Evolutionary conservation across 257 asterid genomes (phyloP).

Genomic region (Primulina eburnea): DNA sequence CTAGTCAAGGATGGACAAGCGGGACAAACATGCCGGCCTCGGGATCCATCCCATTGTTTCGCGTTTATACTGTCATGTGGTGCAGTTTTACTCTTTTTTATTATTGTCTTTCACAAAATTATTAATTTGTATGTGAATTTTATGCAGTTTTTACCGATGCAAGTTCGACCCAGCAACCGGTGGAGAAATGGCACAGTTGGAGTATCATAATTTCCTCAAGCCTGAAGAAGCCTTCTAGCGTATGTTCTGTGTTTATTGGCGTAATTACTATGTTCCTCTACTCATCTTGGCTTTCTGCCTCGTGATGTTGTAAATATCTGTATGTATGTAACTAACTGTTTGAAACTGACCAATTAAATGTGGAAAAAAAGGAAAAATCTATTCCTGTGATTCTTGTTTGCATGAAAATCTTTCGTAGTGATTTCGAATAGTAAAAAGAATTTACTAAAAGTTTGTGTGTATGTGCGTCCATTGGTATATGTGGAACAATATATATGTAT

Average conservation of each 20-base stretch:
- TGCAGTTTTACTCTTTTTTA: not conserved
- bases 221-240: conserved; percentile 59
- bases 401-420: not conserved
- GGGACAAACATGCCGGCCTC: not conserved
- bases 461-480: no score
- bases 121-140: conserved; percentile 4
- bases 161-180: conserved; percentile 62
- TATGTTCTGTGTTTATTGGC: not conserved
- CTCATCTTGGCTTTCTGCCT: conserved; percentile 20
- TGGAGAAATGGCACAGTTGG: conserved; percentile 90
- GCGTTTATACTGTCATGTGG: not conserved
- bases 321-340: conserved; percentile 26
- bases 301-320: conserved; percentile 30
- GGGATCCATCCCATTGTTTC: not conserved
- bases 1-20: not conserved
- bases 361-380: conserved; percentile 14
- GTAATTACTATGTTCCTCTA: not conserved
- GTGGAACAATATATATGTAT: no score
- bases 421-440: no score
- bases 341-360: conserved; percentile 18
- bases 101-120: conserved; percentile 1
- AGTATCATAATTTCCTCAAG: conserved; percentile 71
- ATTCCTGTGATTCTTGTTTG: conserved; percentile 11
- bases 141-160: conserved; percentile 77
- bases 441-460: no score